Evolutionary conservation across 75 land plant species (phyloP), one percentile per base, ranked within the genome.

Genomic region (Sequoiadendron giganteum): DNA sequence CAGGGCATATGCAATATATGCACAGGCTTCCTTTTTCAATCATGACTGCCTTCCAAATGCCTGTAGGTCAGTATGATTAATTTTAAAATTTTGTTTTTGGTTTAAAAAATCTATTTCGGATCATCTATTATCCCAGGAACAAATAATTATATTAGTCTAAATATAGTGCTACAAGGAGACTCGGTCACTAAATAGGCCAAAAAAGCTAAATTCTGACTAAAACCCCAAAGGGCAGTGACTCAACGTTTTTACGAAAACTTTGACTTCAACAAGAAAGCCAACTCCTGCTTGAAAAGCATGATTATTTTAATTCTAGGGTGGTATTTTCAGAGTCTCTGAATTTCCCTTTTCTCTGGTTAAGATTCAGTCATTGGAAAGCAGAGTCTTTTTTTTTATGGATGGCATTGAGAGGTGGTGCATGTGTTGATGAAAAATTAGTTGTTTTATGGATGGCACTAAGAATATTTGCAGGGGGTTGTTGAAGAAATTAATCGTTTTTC

Each of bases 1-100:
- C 5, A 88, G 99, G 55, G 99, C 95, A 13, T 97, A 97, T 83
- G 99, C 92, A 10, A 87, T 96, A 21, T 97, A 96, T 79, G 94
- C 94, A 11, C 93, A 89, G 18, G 98, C 99, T 56, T 93, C 98
- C 3, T 88, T 97, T 45, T 94, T 97, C 91, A 97, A 97, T 87
- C 99, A 97, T 77, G 99, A 97, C 85, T 97, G 99, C 90, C 93
- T 97, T 6, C 99, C 99, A 5, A 97, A 97, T 90, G 98, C 93
- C 14, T 90, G 91, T 87, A 90, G 91, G 91, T 90, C n/a, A 55
- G 86, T 48, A 52, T 45, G 77, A 36, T n/a, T 9, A 16, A 8
- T 28, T 45, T 77, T 82, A 45, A 10, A 49, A 10, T 16, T 40
- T 3, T 28, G 0, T 5, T 10, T n/a, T 83, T 81, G 32, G 40